These are phyloP conservation scores for Amanita rimosa DNA, from an alignment of 768 basidiomycete species.

Conservation along the genomic window DNA sequence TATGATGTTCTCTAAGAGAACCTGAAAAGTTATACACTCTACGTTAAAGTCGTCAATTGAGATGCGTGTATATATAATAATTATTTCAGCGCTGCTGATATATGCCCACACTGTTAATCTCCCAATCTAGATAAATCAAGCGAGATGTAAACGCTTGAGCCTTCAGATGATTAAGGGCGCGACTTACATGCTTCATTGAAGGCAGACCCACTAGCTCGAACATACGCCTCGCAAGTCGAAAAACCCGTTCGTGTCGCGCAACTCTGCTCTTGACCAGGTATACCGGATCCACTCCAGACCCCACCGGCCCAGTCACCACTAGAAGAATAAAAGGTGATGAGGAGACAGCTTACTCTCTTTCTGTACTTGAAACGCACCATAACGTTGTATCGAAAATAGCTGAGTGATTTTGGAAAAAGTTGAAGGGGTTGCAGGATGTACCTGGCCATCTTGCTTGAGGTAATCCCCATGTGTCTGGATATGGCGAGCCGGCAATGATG, in stretches of 20 bases:
- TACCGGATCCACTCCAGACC: slow-evolving; percentile 64
- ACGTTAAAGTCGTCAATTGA: too few relatives aligned
- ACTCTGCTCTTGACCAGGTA: slow-evolving; percentile 78
- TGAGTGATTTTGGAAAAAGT: slow-evolving; percentile 68
- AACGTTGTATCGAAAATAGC: slow-evolving; percentile 82
- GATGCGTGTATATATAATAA: neutral
- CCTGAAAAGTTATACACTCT: too few relatives aligned
- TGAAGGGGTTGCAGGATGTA: slow-evolving; percentile 58
- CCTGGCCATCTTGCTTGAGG: slow-evolving; percentile 78
- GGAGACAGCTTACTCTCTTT: neutral
- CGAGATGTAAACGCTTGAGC: neutral
- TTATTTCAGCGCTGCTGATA: slow-evolving; percentile 32
- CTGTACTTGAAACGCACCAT: slow-evolving; percentile 36
- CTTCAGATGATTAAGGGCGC: neutral
- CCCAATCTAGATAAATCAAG: slow-evolving; percentile 50
- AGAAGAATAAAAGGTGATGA: neutral
- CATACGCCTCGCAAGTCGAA: slow-evolving; percentile 70
- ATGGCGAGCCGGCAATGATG: slow-evolving; percentile 60
- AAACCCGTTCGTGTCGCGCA: slow-evolving; percentile 79
- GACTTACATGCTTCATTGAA: slow-evolving; percentile 72
- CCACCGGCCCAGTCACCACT: slow-evolving; percentile 86
- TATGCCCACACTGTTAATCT: slow-evolving; percentile 64
- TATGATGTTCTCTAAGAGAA: neutral
- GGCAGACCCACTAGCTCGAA: slow-evolving; percentile 58
- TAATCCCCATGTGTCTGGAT: slow-evolving; percentile 65